Base-by-base conservation (phyloP, 768 basidiomycete genomes). In the Tubosaeta sp. region DNA sequence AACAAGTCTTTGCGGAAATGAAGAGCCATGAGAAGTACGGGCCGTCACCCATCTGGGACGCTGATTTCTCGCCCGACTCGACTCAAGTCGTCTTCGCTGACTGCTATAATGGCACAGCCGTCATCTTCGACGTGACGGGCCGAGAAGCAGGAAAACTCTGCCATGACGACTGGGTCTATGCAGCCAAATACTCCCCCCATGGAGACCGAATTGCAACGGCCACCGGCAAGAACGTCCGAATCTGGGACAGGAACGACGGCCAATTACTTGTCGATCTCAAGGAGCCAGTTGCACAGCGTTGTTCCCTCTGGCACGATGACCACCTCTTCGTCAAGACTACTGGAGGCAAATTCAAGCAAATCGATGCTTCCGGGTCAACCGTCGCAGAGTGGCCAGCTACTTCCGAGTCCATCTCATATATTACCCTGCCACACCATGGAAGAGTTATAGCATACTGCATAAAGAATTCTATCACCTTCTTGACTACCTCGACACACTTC, bases 61-160 rank as follows among this genome's bases (percentile, higher is more conserved):
- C 51, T 25, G 53, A 51, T 22, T 51, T 54, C 27, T 51, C 53
- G 11, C 48, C 53, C 6, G 48, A 51, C 32, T 39, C 38, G 17
- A 34, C 37, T 1, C 33, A 37, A 11, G 9, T 34, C 1, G 31
- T 54, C 32, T 29, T 9, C 6, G 32, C 46, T 31, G 19, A 1
- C 9, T 16, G 17, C 12, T 12, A 12, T 6, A 10, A 35, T 14
- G 1, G 19, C 26, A 52, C 31, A 4, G 45, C 29, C 0, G 38
- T 25, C 1, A 13, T 55, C 14, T 55, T 45, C 51, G 25, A 52
- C 17, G 2, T 27, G 14, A 7, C 22, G 3, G 22, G 22, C 3
- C 22, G 22, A 22, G 22, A 22, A 22, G 22, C 22, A 3, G 3
- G 22, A 22, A 22, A 22, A 22, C 22, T 22, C 22, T 22, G 22